These are phyloP conservation scores for Wickerhamomyces tratensis DNA, from an alignment of 805 yeast species.

Conservation along the genomic window DNA sequence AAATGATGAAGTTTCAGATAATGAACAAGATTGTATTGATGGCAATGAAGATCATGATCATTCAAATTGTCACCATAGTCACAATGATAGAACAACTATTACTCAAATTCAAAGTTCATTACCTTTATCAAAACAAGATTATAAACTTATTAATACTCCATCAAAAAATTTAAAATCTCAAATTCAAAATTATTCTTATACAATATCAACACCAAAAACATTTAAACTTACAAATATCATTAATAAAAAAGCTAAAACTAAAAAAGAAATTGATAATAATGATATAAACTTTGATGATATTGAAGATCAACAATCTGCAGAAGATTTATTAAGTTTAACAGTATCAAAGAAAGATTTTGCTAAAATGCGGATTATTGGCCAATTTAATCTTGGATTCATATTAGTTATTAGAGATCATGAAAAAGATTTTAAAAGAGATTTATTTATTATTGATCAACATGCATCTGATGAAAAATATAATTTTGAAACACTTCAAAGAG, in stretches of 20 bases:
- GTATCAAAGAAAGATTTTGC: slow-evolving; percentile 66
- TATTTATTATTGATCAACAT: slow-evolving; percentile 93
- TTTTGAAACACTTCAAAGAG: slow-evolving; percentile 59
- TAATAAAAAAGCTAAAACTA: not conserved
- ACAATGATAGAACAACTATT: no score
- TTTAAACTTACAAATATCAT: not conserved
- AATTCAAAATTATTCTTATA: not conserved
- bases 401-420: slow-evolving; percentile 44
- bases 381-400: slow-evolving; percentile 94
- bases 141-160: no score
- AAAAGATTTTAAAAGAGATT: slow-evolving; percentile 30
- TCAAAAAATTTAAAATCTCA: slow-evolving; percentile 7
- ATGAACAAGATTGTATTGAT: no score
- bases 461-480: slow-evolving; percentile 95
- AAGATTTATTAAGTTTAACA: slow-evolving; percentile 44
- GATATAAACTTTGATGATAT: slow-evolving; percentile 27
- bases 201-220: not conserved
- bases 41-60: no score
- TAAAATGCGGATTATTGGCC: slow-evolving; percentile 78
- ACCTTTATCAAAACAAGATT: no score
- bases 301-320: slow-evolving; percentile 40
- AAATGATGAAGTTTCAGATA: no score
- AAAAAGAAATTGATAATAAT: not conserved
- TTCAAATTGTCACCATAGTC: no score
- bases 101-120: no score